phyloP scores from a whole-genome alignment of 2,329 filamentous ascomycete genomes.

The Purpureocillium takamizusanense region DNA sequence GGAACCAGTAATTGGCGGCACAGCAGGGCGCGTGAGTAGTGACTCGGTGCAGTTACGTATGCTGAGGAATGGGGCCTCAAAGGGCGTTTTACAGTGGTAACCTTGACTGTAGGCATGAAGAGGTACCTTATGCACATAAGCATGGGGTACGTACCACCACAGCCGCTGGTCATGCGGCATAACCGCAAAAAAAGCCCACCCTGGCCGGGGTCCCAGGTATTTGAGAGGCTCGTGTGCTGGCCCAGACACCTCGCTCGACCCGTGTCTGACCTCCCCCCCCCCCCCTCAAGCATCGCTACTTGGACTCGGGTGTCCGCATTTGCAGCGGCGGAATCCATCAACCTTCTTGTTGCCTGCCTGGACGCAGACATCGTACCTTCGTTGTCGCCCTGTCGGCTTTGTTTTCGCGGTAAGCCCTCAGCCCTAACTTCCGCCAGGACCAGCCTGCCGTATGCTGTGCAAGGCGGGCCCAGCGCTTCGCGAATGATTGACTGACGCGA shows the following conservation, averaged over 20 bases:
- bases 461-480: neutral
- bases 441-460: neutral
- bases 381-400: slow-evolving; percentile 17
- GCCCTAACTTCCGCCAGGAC: neutral
- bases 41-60: no score
- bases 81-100: no score
- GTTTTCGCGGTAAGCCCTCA: slow-evolving; percentile 1
- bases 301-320: slow-evolving; percentile 19
- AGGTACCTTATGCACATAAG: neutral
- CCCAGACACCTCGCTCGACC: slow-evolving; percentile 1
- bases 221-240: slow-evolving; percentile 1
- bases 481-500: neutral
- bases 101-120: no score
- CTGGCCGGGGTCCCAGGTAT: neutral
- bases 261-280: neutral
- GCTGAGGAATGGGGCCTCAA: no score
- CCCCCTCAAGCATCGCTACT: slow-evolving; percentile 1
- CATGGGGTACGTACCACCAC: neutral
- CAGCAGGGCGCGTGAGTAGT: no score
- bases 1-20: no score
- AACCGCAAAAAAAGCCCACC: neutral
- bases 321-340: slow-evolving; percentile 17
- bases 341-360: slow-evolving; percentile 24
- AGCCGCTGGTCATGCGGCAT: neutral
- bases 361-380: slow-evolving; percentile 27